Base-by-base conservation (phyloP, 441 rosid genomes). In the Omphalea diandra region DNA sequence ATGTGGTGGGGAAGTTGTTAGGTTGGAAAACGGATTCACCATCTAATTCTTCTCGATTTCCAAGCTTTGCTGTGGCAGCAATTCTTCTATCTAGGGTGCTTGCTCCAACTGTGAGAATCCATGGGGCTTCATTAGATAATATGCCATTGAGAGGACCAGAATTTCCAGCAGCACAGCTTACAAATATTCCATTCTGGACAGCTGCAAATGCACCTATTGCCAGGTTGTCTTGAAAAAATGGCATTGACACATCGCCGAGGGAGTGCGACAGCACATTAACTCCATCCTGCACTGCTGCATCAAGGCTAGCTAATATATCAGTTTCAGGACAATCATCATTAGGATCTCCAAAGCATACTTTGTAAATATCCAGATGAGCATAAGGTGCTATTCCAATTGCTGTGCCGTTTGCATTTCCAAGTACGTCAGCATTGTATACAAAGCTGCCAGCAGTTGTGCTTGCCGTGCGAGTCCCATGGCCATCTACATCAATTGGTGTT, bases 101-200 rank as follows among this genome's bases (percentile, higher is more conserved):
- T 55, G 87, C 90, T 56, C 83, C 88, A n/a, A 83, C 86, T 1
- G 86, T 77, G 54, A 81, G 84, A 65, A 80, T 70, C 89, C 87
- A 86, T 0, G 88, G 89, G 36, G 87, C 89, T 63, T 88, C 82
- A 29, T 87, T 83, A 0, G 75, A 79, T 66, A 81, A 29, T 7
- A 83, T 66, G 65, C 73, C 3, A 3, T 59, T 56, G 20, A 18
- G 32, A 77, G 87, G 89, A 31, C 88, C 86, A 0, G 60, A 71
- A 65, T 84, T 84, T 56, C 83, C 88, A 0, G 77, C 88, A 1
- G 85, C 3, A n/a, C 85, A 83, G 70, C 82, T 80, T 29, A 87
- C 83, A 55, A 80, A 76, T 32, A 85, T 79, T 65, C 81, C 86
- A 43, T 77, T 81, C 49, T 79, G 78, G 41, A 82, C 80, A 9